A percentile compares a stretch with the other conserved stretches of the same genome.
Conservation (phyloP, 257 asterid genomes). For the Agastache rugosa region DNA sequence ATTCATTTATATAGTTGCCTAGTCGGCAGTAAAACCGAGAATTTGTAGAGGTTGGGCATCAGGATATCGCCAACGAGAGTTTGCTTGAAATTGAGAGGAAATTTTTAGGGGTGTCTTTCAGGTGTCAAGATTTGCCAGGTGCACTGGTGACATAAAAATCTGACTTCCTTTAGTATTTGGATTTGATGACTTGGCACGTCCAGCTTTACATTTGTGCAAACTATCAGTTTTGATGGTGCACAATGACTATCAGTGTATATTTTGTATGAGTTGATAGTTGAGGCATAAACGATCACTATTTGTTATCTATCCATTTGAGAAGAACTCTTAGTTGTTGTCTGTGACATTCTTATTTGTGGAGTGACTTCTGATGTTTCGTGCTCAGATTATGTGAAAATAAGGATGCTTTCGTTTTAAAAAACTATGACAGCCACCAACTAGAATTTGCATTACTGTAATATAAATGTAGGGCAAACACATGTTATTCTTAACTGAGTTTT, state of each 20-base stretch:
- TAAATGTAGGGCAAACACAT: background rate
- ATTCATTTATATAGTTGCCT: background rate
- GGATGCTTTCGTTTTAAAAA: conserved; percentile 8
- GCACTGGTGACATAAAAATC: background rate
- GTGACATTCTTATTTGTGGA: conserved; percentile 26
- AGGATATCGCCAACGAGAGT: conserved; percentile 14
- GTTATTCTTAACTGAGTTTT: conserved; percentile 32
- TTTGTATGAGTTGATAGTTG: conserved; percentile 15
- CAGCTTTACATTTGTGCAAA: conserved; percentile 14
- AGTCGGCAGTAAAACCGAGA: conserved; percentile 17
- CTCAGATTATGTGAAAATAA: conserved; percentile 14
- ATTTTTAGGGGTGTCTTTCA: background rate
- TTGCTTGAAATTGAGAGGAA: conserved; percentile 9
- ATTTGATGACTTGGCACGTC: conserved; percentile 25
- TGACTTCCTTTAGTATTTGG: conserved; percentile 2
- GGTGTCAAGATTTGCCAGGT: conserved; percentile 7
- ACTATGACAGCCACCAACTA: background rate
- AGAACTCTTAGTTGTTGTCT: background rate
- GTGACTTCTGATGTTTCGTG: conserved; percentile 4
- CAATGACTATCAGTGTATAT: background rate
- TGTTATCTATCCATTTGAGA: conserved; percentile 22
- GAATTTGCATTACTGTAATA: conserved; percentile 1
- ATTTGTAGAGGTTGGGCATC: conserved; percentile 13
- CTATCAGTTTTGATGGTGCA: conserved; percentile 23
- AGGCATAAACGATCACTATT: background rate